phyloP scores from a whole-genome alignment of 169 alveolate species.

The Eimeria necatrix region DNA sequence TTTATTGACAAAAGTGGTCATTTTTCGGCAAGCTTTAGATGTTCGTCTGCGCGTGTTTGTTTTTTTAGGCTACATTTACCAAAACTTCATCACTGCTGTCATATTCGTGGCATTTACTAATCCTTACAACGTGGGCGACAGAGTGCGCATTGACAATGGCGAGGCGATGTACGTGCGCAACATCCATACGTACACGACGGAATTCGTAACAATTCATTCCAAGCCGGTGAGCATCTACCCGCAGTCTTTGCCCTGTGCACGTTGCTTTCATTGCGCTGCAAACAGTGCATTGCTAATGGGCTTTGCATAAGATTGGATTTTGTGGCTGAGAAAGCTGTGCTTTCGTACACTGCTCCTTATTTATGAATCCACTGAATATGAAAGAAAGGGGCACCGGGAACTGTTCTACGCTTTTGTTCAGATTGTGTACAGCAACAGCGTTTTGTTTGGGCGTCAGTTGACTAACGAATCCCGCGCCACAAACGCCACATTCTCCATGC shows the following conservation, averaged over 20 bases:
- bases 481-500: conserved; percentile 60
- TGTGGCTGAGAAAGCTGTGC: no score
- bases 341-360: neutral
- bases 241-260: neutral
- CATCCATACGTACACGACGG: conserved; percentile 90
- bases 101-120: conserved; percentile 89
- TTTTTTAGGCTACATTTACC: conserved; percentile 87
- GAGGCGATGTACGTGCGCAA: conserved; percentile 88
- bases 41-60: neutral
- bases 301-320: no score
- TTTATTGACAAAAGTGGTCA: neutral
- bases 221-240: conserved; percentile 78
- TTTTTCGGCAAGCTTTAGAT: neutral
- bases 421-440: conserved; percentile 78
- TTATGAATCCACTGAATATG: neutral
- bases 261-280: no score
- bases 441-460: conserved; percentile 59
- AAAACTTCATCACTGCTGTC: conserved; percentile 90
- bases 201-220: conserved; percentile 87
- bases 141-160: conserved; percentile 89
- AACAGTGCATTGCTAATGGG: neutral
- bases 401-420: conserved; percentile 1
- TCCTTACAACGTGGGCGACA: conserved; percentile 92
- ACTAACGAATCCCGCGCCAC: conserved; percentile 77
- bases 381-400: neutral